Evolutionary conservation across 2,329 filamentous ascomycete species (phyloP).

Genomic region (Hyphodiscus sp.): DNA sequence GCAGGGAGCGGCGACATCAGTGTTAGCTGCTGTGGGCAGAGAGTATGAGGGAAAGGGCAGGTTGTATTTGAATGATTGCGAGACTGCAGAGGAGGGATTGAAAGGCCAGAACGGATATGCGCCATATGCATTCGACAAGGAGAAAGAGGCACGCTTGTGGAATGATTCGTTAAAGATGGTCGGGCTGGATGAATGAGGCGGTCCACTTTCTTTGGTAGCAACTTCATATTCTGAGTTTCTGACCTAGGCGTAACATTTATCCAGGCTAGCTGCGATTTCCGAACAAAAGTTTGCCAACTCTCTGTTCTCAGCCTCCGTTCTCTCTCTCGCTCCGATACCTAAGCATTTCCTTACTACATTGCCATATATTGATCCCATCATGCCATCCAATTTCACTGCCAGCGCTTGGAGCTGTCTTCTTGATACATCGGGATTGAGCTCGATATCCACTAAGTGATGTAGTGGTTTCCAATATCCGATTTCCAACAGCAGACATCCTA

Average conservation of each 20-base stretch:
- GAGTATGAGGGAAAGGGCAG: constrained; percentile 38
- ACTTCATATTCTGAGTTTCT: neutral
- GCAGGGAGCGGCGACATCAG: constrained; percentile 35
- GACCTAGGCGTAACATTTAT: constrained; percentile 17
- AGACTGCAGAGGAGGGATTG: constrained; percentile 13
- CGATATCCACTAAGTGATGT: constrained; percentile 23
- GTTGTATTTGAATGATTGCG: constrained; percentile 38
- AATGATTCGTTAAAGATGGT: constrained; percentile 31
- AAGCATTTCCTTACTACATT: constrained; percentile 22
- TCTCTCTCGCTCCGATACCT: constrained; percentile 15
- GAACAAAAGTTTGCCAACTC: constrained; percentile 18
- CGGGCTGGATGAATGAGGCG: constrained; percentile 7
- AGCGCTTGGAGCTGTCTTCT: constrained; percentile 17
- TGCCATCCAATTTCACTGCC: constrained; percentile 21
- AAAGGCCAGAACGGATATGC: constrained; percentile 17
- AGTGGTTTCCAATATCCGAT: constrained; percentile 43
- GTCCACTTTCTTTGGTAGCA: too few relatives aligned
- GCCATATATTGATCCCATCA: constrained; percentile 20
- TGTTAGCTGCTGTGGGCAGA: constrained; percentile 32
- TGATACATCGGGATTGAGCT: constrained; percentile 19
- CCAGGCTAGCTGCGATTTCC: constrained; percentile 16
- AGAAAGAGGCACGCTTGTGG: constrained; percentile 37
- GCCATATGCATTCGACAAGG: constrained; percentile 32
- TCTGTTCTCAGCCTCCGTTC: constrained; percentile 14
- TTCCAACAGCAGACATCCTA: constrained; percentile 45